These are phyloP conservation scores for Oxyria digyna DNA, from an alignment of 148 eudicot genomes.

Conservation along the genomic window DNA sequence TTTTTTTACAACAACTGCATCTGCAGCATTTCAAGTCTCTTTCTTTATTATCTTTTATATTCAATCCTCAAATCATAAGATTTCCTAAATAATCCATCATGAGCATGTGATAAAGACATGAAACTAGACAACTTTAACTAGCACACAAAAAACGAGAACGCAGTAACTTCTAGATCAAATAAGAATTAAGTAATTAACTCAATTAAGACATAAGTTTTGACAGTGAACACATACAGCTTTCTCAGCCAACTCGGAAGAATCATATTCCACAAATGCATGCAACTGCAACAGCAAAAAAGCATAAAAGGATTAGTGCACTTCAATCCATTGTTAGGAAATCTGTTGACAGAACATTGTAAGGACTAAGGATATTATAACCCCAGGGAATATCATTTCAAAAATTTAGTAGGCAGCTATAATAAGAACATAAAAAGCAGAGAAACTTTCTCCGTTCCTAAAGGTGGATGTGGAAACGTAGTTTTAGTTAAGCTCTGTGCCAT, in stretches of 20 bases:
- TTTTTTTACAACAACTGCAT: not conserved
- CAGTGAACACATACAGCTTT: constrained; percentile 57
- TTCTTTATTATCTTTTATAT: not conserved
- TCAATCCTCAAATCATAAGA: not conserved
- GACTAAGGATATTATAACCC: not conserved
- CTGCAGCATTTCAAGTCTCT: not conserved
- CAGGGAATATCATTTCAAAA: not conserved
- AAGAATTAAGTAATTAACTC: not conserved
- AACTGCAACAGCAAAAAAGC: constrained; percentile 32
- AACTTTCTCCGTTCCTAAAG: not conserved
- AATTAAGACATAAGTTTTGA: too few relatives aligned
- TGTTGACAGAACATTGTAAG: not conserved
- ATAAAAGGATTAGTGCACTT: constrained; percentile 6
- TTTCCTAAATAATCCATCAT: not conserved
- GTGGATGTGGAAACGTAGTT: not conserved
- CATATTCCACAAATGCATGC: constrained; percentile 98
- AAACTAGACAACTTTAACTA: not conserved
- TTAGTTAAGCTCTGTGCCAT: not conserved
- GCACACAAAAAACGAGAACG: not conserved
- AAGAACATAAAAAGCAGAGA: not conserved
- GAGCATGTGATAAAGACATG: not conserved
- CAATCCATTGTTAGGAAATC: not conserved
- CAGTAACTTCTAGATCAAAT: not conserved
- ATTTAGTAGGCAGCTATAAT: not conserved
- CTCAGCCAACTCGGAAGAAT: constrained; percentile 77